These are phyloP conservation scores for Trametes sp. DNA, from an alignment of 1,284 basidiomycete species.

Conservation along the genomic window DNA sequence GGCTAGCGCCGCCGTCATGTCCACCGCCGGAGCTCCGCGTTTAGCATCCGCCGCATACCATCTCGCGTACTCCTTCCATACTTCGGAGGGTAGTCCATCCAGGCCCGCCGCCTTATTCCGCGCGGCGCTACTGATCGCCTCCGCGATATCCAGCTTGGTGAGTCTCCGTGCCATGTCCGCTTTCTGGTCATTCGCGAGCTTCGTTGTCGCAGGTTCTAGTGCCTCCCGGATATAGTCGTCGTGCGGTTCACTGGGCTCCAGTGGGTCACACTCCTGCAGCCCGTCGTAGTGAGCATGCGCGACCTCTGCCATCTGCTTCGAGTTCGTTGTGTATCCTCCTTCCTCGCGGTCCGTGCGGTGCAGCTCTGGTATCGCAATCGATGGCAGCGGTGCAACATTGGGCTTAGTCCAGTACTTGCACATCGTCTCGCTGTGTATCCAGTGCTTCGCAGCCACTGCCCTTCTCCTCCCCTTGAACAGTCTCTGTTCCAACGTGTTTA, in stretches of 20 bases:
- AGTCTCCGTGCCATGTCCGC: neutral
- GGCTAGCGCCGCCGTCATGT: slow-evolving; percentile 24
- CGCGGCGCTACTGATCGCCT: neutral
- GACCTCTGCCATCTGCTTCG: neutral
- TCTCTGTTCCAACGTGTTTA: neutral
- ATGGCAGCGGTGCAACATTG: neutral
- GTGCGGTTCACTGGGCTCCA: neutral
- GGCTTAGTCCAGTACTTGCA: neutral
- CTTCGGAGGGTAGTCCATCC: slow-evolving; percentile 31
- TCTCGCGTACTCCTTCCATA: slow-evolving; percentile 27
- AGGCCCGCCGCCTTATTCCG: slow-evolving; percentile 20
- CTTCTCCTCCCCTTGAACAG: neutral
- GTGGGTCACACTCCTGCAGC: neutral
- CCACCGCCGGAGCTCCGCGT: neutral
- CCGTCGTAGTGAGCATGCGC: neutral
- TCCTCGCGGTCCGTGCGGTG: neutral
- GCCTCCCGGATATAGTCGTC: neutral
- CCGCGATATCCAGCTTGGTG: neutral
- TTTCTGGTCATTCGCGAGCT: neutral
- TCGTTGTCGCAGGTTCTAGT: neutral
- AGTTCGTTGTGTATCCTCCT: neutral
- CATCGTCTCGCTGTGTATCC: neutral
- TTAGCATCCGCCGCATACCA: neutral
- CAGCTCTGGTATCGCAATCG: neutral
- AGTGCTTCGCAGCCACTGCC: neutral